Evolutionary conservation across 306 rosid species (phyloP).

Genomic region (Quercus dentata): DNA sequence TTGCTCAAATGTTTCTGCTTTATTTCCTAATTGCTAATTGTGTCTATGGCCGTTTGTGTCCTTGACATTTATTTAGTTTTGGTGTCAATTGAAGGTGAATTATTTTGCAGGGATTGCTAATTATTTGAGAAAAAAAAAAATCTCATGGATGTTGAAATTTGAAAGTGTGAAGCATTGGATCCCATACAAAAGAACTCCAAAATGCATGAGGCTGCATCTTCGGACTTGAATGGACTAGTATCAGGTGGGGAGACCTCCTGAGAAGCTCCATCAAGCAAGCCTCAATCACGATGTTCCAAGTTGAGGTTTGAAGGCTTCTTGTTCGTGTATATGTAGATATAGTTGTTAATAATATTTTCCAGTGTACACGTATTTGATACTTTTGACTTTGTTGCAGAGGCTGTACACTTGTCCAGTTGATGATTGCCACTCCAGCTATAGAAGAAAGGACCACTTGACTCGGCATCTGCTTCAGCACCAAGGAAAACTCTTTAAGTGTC

Average conservation of each 20-base stretch:
- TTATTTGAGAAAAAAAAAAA: constrained; percentile 32
- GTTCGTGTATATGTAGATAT: not conserved
- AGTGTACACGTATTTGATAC: not conserved
- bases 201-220: constrained; percentile 68
- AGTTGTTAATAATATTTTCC: not conserved
- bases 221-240: constrained; percentile 82
- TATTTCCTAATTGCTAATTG: not conserved
- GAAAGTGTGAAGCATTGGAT: constrained; percentile 97
- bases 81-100: constrained; percentile 26
- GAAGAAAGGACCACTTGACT: constrained; percentile 90
- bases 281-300: constrained; percentile 55
- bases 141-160: constrained; percentile 12
- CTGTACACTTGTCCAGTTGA: constrained; percentile 51
- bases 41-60: not conserved
- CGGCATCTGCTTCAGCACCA: constrained; percentile 73
- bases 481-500: constrained; percentile 66
- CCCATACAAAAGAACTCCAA: constrained; percentile 87
- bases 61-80: not conserved
- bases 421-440: constrained; percentile 67
- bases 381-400: constrained; percentile 52
- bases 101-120: constrained; percentile 64
- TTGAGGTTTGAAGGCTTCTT: constrained; percentile 57
- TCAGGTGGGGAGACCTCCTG: constrained; percentile 99
- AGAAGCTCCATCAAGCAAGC: constrained; percentile 91
- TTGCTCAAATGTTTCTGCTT: not conserved